Percentiles rank a stretch among this genome's conserved stretches.
Conservation (phyloP, 2,329 filamentous ascomycete species). For the Diaporthe eres region DNA sequence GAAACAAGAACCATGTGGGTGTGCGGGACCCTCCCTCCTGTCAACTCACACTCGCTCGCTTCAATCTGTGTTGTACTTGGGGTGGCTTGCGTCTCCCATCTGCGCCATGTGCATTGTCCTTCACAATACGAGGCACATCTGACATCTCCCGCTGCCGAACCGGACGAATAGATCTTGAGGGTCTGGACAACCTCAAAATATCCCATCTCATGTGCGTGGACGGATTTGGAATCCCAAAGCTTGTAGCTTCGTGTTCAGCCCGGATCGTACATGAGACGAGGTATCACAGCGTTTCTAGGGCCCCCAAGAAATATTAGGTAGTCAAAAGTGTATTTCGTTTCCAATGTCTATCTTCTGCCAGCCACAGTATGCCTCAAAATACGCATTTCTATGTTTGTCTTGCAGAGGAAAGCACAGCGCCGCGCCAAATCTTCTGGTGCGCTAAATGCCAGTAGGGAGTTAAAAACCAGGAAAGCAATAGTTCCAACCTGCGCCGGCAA, state of each 20-base stretch:
- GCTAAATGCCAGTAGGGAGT: slow-evolving; percentile 22
- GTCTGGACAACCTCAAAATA: neutral
- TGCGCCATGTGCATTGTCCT: slow-evolving; percentile 29
- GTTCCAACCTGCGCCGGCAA: slow-evolving; percentile 34
- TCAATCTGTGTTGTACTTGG: neutral
- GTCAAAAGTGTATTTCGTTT: slow-evolving; percentile 29
- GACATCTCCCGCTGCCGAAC: neutral
- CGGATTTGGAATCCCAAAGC: neutral
- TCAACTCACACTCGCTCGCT: neutral
- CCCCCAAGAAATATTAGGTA: neutral
- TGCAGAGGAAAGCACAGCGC: slow-evolving; percentile 37
- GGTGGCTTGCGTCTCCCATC: slow-evolving; percentile 5
- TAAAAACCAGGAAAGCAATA: slow-evolving; percentile 5
- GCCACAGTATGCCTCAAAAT: slow-evolving; percentile 34
- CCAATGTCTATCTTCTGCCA: slow-evolving; percentile 39
- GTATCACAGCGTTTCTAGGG: neutral
- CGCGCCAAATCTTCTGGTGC: slow-evolving; percentile 28
- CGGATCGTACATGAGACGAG: neutral
- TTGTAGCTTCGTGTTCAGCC: neutral
- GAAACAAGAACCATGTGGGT: neutral
- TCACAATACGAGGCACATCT: slow-evolving; percentile 41
- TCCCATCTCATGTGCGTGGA: slow-evolving; percentile 11
- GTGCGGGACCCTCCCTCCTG: neutral
- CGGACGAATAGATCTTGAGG: slow-evolving; percentile 5
- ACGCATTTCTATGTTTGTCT: slow-evolving; percentile 38